Evolutionary conservation across 2,329 filamentous ascomycete species (phyloP).

Genomic region (Septoria linicola): DNA sequence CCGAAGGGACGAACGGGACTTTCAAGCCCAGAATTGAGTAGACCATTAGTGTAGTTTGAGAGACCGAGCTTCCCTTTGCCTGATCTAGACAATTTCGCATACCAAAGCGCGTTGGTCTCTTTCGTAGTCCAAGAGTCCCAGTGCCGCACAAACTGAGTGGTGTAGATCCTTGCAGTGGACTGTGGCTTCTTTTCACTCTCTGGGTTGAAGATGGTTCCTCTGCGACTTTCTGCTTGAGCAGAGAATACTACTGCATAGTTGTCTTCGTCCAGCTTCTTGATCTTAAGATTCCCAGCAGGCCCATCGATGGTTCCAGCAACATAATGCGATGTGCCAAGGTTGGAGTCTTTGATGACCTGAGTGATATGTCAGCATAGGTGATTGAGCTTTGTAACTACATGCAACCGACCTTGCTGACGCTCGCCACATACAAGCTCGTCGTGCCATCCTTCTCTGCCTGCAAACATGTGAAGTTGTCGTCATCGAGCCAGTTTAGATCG

Average conservation of each 20-base stretch:
- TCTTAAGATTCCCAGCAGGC: conserved; percentile 51
- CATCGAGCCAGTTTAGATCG: conserved; percentile 74
- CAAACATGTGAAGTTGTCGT: conserved; percentile 60
- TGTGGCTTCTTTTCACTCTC: conserved; percentile 49
- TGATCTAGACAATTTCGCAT: conserved; percentile 57
- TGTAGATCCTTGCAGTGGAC: conserved; percentile 52
- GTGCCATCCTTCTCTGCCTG: conserved; percentile 44
- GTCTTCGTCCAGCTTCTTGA: conserved; percentile 40
- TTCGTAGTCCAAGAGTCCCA: conserved; percentile 62
- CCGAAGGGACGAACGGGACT: conserved; percentile 77
- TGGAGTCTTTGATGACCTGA: conserved; percentile 8
- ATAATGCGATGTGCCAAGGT: conserved; percentile 37
- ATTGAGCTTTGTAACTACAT: not conserved
- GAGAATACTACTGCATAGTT: conserved; percentile 49
- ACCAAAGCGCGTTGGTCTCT: conserved; percentile 71
- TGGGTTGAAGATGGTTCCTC: conserved; percentile 62
- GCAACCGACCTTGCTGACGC: conserved; percentile 18
- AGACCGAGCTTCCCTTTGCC: conserved; percentile 40
- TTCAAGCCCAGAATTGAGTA: conserved; percentile 59
- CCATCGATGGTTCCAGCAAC: conserved; percentile 45
- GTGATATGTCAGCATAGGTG: not conserved
- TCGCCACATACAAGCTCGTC: conserved; percentile 35
- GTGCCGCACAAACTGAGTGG: conserved; percentile 53
- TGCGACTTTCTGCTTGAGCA: conserved; percentile 61
- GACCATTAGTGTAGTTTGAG: conserved; percentile 60